phyloP scores from a whole-genome alignment of 2,329 filamentous ascomycete species.

The Sporothrix globosa region DNA sequence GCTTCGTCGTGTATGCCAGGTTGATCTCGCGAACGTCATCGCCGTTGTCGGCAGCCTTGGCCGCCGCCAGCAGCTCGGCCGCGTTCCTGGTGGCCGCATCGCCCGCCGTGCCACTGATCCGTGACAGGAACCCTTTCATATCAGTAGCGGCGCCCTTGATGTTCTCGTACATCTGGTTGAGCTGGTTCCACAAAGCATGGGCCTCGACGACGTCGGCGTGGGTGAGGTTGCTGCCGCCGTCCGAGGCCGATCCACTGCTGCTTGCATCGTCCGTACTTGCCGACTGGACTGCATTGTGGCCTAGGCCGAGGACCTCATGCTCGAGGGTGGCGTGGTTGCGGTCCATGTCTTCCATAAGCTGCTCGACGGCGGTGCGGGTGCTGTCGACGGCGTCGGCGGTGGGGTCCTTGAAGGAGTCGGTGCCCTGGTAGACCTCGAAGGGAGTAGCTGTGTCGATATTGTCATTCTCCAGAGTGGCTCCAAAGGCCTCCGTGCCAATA shows the following conservation, averaged over 20 bases:
- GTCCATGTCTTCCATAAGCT: slow-evolving; percentile 15
- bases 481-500: neutral
- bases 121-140: neutral
- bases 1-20: slow-evolving; percentile 15
- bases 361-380: slow-evolving; percentile 15
- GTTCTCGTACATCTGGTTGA: slow-evolving; percentile 10
- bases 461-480: neutral
- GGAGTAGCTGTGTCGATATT: too few relatives aligned
- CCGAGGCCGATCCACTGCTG: neutral
- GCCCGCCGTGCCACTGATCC: neutral
- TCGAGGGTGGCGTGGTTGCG: slow-evolving; percentile 10
- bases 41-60: neutral
- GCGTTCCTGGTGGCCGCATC: neutral
- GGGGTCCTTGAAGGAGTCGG: neutral
- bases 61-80: neutral
- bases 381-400: neutral
- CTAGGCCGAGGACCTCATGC: slow-evolving; percentile 1
- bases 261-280: neutral
- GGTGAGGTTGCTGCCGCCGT: neutral
- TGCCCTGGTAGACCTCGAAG: neutral
- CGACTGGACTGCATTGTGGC: neutral
- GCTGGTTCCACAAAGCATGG: slow-evolving; percentile 6
- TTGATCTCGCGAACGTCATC: slow-evolving; percentile 4
- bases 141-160: slow-evolving; percentile 2
- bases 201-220: slow-evolving; percentile 6